Percentiles rank a stretch among this genome's conserved stretches.
Conservation (phyloP, 2,329 filamentous ascomycete genomes). For the Pseudogymnoascus pannorum region DNA sequence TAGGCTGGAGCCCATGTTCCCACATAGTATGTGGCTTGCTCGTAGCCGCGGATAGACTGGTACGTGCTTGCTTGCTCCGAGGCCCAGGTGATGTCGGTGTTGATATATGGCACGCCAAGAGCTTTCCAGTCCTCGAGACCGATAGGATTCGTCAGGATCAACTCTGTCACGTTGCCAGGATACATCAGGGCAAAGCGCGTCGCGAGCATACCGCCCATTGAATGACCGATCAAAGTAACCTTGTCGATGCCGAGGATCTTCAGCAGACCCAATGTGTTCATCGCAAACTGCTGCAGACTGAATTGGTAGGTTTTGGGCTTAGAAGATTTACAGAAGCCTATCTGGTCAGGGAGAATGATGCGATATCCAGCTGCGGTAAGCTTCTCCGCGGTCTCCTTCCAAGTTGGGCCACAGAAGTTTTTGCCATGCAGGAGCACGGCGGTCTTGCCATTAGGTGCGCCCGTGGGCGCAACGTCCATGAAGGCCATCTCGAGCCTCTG, state of each 20-base stretch:
- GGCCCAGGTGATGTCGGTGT: slow-evolving; percentile 34
- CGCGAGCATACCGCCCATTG: slow-evolving; percentile 47
- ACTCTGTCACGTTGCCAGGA: slow-evolving; percentile 34
- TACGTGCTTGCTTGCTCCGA: slow-evolving; percentile 37
- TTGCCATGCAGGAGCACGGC: slow-evolving; percentile 45
- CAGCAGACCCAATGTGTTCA: slow-evolving; percentile 44
- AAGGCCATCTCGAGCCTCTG: slow-evolving; percentile 47
- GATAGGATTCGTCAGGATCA: slow-evolving; percentile 45
- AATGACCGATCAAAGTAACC: slow-evolving; percentile 46
- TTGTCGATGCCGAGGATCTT: slow-evolving; percentile 36
- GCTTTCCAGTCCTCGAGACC: slow-evolving; percentile 23
- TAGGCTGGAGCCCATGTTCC: slow-evolving; percentile 42
- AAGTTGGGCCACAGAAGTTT: slow-evolving; percentile 49
- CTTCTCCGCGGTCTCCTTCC: slow-evolving; percentile 39
- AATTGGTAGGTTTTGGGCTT: slow-evolving; percentile 46
- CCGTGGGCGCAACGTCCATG: slow-evolving; percentile 42
- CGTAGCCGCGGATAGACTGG: slow-evolving; percentile 38
- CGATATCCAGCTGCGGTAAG: slow-evolving; percentile 41
- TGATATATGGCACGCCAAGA: slow-evolving; percentile 40
- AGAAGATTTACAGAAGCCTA: slow-evolving; percentile 51
- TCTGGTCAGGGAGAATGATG: slow-evolving; percentile 46
- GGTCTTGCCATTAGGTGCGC: slow-evolving; percentile 20
- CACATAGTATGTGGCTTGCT: slow-evolving; percentile 42
- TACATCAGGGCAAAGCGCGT: slow-evolving; percentile 46
- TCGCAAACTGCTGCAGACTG: slow-evolving; percentile 42